Percentiles rank a stretch among this genome's conserved stretches.
phyloP scores from a whole-genome alignment of 1,284 basidiomycete species.

The Paramarasmius palmivorus region DNA sequence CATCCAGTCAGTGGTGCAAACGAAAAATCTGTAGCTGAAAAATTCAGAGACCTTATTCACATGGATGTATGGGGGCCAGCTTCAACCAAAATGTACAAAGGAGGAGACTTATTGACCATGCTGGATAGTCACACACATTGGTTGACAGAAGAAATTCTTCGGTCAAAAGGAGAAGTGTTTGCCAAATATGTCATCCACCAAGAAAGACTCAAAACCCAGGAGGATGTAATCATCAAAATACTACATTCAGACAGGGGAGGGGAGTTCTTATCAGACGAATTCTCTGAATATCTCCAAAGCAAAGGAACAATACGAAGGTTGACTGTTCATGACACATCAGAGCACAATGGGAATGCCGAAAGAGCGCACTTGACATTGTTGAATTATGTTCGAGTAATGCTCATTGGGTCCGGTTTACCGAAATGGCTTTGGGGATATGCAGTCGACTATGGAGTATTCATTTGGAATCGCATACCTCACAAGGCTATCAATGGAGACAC shows the following conservation, averaged over 20 bases:
- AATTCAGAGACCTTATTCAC: not conserved
- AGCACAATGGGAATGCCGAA: conserved; percentile 32
- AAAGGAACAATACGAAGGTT: conserved; percentile 23
- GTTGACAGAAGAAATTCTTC: not conserved
- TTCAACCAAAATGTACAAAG: not conserved
- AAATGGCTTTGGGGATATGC: conserved; percentile 24
- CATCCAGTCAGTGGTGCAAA: no score
- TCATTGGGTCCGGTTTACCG: conserved; percentile 20
- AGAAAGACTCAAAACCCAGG: conserved; percentile 18
- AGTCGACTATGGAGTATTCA: conserved; percentile 16
- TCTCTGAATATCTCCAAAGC: conserved; percentile 17
- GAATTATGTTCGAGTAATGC: conserved; percentile 18
- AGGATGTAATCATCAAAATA: conserved; percentile 20
- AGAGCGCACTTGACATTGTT: conserved; percentile 25
- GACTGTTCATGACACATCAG: conserved; percentile 30
- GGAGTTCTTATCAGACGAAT: conserved; percentile 19
- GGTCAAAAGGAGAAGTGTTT: not conserved
- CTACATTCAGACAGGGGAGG: conserved; percentile 28
- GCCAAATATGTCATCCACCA: conserved; percentile 5
- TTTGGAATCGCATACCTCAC: not conserved
- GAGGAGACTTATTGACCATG: not conserved
- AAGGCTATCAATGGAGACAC: no score
- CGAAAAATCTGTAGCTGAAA: no score
- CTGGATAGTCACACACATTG: not conserved
- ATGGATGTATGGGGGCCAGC: not conserved